phyloP scores from a whole-genome alignment of 257 asterid species.

The Rauvolfia tetraphylla region DNA sequence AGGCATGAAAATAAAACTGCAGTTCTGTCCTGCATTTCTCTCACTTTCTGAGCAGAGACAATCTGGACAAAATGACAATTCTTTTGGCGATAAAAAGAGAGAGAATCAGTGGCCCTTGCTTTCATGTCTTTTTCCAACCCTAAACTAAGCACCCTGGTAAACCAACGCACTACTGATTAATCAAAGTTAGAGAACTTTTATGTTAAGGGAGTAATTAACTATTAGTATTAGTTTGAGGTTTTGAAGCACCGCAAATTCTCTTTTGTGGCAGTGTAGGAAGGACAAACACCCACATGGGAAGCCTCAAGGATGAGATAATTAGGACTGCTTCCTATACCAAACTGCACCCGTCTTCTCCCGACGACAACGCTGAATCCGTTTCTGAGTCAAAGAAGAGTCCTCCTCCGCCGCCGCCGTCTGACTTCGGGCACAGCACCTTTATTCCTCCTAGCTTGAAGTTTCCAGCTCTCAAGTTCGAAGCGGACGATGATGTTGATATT shows the following conservation, averaged over 20 bases:
- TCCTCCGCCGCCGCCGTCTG: constrained; percentile 15
- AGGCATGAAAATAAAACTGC: constrained; percentile 2
- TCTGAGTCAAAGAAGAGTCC: constrained; percentile 23
- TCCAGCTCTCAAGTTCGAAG: constrained; percentile 41
- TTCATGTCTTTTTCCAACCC: not conserved
- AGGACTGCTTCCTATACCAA: constrained; percentile 26
- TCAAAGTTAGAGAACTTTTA: too few relatives aligned
- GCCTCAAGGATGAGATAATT: constrained; percentile 24
- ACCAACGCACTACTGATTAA: not conserved
- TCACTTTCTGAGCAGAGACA: constrained; percentile 10
- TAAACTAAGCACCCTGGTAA: not conserved
- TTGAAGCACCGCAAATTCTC: too few relatives aligned
- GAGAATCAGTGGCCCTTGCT: constrained; percentile 25
- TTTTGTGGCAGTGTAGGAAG: constrained; percentile 33
- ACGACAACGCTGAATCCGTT: constrained; percentile 15
- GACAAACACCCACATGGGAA: constrained; percentile 33
- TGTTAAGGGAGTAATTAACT: too few relatives aligned
- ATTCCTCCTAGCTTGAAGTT: constrained; percentile 23
- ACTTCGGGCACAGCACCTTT: constrained; percentile 20
- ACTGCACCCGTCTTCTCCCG: constrained; percentile 22
- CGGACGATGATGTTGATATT: constrained; percentile 28
- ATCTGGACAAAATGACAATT: constrained; percentile 25
- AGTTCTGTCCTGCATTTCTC: constrained; percentile 22
- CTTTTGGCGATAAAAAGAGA: constrained; percentile 30
- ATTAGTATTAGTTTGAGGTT: not conserved